phyloP scores from a whole-genome alignment of 2,329 filamentous ascomycete species.

The Ophiognomonia clavigignenti-juglandacearum region DNA sequence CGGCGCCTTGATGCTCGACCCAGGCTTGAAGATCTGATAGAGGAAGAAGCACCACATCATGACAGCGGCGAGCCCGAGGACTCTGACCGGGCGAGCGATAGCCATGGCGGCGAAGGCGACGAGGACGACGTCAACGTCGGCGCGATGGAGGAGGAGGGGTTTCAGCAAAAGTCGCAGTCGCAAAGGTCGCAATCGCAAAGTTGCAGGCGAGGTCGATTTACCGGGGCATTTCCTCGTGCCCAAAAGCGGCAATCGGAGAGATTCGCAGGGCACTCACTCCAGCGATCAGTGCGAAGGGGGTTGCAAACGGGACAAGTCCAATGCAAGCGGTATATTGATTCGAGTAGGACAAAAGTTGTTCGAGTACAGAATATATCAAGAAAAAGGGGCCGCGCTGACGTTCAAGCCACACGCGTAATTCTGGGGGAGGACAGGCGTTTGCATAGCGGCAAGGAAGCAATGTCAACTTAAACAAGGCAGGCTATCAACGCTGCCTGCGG shows the following conservation, averaged over 20 bases:
- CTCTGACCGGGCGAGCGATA: conserved; percentile 77
- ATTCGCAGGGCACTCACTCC: no score
- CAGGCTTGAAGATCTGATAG: conserved; percentile 65
- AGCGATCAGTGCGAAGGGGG: no score
- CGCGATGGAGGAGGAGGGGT: background rate
- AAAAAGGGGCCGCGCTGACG: conserved; percentile 8
- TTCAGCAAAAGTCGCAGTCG: background rate
- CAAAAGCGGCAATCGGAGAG: background rate
- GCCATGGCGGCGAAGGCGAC: conserved; percentile 57
- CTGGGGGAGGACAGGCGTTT: background rate
- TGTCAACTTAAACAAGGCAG: no score
- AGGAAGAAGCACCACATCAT: conserved; percentile 75
- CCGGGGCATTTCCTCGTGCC: conserved; percentile 13
- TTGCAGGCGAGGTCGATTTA: background rate
- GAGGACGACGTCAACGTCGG: background rate
- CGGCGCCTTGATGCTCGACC: conserved; percentile 34
- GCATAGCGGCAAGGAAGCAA: background rate
- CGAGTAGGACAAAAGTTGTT: background rate
- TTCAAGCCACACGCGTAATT: background rate
- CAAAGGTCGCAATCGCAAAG: background rate
- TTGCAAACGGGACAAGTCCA: conserved; percentile 1
- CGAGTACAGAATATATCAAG: conserved; percentile 1
- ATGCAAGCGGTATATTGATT: conserved; percentile 9
- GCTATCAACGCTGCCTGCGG: no score
- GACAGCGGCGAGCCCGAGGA: conserved; percentile 66